Percentiles rank a stretch among this genome's conserved stretches.
phyloP scores from a whole-genome alignment of 2,329 filamentous ascomycete species.

The Drechslera avenae region DNA sequence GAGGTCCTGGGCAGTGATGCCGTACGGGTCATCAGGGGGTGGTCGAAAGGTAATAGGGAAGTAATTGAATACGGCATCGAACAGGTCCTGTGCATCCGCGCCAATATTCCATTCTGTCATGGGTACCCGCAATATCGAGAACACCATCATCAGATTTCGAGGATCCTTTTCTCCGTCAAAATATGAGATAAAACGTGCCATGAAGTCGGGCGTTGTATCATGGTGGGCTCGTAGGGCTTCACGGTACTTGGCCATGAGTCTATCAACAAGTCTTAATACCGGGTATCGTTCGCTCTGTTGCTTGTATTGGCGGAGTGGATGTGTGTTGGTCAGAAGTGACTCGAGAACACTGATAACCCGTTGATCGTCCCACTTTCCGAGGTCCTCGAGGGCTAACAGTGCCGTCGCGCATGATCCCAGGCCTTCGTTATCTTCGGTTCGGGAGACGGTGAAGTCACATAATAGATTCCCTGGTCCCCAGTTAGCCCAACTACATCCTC shows the following conservation, averaged over 20 bases:
- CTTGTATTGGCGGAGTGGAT: constrained; percentile 65
- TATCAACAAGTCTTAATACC: constrained; percentile 65
- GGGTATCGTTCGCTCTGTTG: constrained; percentile 65
- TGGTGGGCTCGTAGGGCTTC: constrained; percentile 55
- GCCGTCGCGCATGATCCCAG: constrained; percentile 64
- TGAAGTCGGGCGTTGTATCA: constrained; percentile 57
- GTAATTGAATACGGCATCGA: constrained; percentile 73
- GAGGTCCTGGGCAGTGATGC: constrained; percentile 70
- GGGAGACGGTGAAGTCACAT: constrained; percentile 67
- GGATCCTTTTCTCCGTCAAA: constrained; percentile 73
- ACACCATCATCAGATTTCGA: constrained; percentile 71
- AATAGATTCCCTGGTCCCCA: constrained; percentile 57
- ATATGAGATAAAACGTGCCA: constrained; percentile 66
- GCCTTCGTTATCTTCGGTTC: constrained; percentile 61
- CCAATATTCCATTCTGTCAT: constrained; percentile 71
- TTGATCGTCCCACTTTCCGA: constrained; percentile 64
- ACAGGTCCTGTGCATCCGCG: constrained; percentile 61
- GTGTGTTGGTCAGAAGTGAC: constrained; percentile 58
- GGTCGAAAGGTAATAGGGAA: constrained; percentile 74
- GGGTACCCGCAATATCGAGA: constrained; percentile 68
- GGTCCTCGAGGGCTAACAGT: constrained; percentile 62
- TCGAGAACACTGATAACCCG: constrained; percentile 60
- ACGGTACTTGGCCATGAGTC: constrained; percentile 64
- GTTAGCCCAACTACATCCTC: neutral
- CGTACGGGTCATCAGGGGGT: constrained; percentile 71